Percentiles rank a stretch among this genome's conserved stretches.
Conservation (phyloP, 768 basidiomycete genomes). For the Phlebiopsis gigantea region DNA sequence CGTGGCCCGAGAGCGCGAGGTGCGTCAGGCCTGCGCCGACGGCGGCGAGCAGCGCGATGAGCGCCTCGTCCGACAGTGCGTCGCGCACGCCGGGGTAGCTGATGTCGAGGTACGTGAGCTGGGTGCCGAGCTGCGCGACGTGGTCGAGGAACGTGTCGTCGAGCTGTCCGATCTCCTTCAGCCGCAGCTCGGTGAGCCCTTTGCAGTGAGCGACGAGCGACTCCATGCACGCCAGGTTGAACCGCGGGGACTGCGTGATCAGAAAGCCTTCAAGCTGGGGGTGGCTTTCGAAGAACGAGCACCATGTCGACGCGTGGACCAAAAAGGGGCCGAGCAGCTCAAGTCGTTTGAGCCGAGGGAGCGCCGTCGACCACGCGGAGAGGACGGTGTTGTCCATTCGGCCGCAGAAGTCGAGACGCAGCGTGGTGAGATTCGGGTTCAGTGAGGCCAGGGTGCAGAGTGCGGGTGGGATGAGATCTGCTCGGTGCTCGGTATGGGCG, state of each 20-base stretch:
- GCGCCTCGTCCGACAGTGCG: conserved; percentile 50
- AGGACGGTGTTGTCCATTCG: conserved; percentile 64
- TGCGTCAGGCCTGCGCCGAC: conserved; percentile 52
- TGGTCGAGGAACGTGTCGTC: conserved; percentile 56
- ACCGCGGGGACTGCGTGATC: conserved; percentile 82
- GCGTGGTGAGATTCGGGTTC: conserved; percentile 75
- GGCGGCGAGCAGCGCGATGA: conserved; percentile 47
- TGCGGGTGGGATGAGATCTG: conserved; percentile 67
- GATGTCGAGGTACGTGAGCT: conserved; percentile 61
- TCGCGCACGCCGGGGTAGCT: conserved; percentile 44
- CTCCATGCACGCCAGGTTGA: conserved; percentile 64
- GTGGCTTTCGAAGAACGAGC: conserved; percentile 61
- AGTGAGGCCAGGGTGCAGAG: conserved; percentile 68
- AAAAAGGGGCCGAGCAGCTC: conserved; percentile 88
- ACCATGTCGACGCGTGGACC: conserved; percentile 71
- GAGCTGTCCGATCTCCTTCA: conserved; percentile 75
- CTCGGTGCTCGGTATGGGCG: not conserved
- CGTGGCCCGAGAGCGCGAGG: conserved; percentile 71
- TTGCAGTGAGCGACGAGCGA: conserved; percentile 48
- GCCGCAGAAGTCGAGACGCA: conserved; percentile 86
- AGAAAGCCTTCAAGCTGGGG: conserved; percentile 65
- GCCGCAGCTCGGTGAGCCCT: conserved; percentile 63
- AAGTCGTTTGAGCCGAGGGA: conserved; percentile 64
- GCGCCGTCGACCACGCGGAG: conserved; percentile 49
- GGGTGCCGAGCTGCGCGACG: conserved; percentile 40